Evolutionary conservation across 257 asterid species (phyloP).

Genomic region (Primulina tabacum): DNA sequence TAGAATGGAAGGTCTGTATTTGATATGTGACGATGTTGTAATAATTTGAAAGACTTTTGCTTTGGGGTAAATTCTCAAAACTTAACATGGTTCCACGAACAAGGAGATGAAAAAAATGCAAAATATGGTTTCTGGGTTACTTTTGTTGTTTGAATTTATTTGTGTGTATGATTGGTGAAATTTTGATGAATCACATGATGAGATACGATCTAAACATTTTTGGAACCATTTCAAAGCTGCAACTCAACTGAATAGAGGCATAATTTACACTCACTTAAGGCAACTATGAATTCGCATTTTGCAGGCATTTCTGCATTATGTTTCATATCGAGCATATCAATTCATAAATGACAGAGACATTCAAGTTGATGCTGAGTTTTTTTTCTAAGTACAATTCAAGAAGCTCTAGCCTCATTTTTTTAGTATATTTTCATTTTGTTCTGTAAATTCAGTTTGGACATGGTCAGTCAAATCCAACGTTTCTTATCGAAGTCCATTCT

Average conservation of each 20-base stretch:
- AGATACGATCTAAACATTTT: neutral
- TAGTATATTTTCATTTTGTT: constrained; percentile 1
- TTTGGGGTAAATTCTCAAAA: neutral
- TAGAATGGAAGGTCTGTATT: neutral
- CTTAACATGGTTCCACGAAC: neutral
- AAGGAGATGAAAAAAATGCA: too few relatives aligned
- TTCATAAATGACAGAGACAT: neutral
- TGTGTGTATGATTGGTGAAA: neutral
- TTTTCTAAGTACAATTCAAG: constrained; percentile 3
- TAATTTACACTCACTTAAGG: too few relatives aligned
- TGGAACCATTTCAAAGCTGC: neutral
- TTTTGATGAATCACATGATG: neutral
- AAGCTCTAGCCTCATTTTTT: constrained; percentile 4
- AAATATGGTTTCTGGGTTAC: neutral
- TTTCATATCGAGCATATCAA: neutral
- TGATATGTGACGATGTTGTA: neutral
- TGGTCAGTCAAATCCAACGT: constrained; percentile 94
- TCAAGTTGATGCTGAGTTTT: neutral
- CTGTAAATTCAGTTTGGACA: constrained; percentile 74
- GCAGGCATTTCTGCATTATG: neutral
- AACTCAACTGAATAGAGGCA: neutral
- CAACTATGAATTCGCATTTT: too few relatives aligned
- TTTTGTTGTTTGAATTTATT: neutral
- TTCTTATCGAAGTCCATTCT: constrained; percentile 70
- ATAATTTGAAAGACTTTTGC: neutral